Evolutionary conservation across 1,139 yeast genomes (phyloP), one percentile per base, ranked within the genome.

Genomic region (Casaregolazyma lundiana): DNA sequence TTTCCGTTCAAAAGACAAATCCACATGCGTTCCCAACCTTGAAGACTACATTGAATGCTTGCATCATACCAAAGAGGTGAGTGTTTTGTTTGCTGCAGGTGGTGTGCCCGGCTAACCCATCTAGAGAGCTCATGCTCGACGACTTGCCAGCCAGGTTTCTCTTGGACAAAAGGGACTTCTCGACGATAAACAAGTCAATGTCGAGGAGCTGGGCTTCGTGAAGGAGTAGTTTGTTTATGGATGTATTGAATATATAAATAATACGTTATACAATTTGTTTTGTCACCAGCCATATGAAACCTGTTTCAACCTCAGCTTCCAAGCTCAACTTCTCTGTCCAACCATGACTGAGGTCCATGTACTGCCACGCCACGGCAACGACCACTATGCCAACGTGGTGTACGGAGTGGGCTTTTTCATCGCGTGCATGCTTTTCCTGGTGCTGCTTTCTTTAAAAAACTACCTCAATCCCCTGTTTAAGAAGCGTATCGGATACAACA

Each of bases 31-130:
- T 38, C 68, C 70, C 20, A 60, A 63, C 44, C 68, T 70, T 29
- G 76, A 68, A 45, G 78, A 74, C 58, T 75, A 73, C 63, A 61
- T 66, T 45, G 78, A 74, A 60, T 74, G 78, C 54, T 65, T 74
- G 41, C 76, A 71, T 57, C 78, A 73, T 59, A 61, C 61, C 26
- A 72, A 72, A 58, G 78, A 72, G 61, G 66, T 56, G 47, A n/a
- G 59, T 41, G 17, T 20, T 3, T 9, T 15, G 18, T n/a, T 29
- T 6, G 6, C 11, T 22, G 22, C 7, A 11, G 7, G 6, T 35
- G 24, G n/a, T 9, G 6, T 18, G 4, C n/a, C 11, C 4, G 7
- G 50, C 18, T 51, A 58, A 48, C 42, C 13, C 3, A 4, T 24
- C 3, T 7, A 42, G 45, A 35, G 45, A 42, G 20, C 34, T 15